These are phyloP conservation scores for Pseudoperonospora humuli DNA, from an alignment of 352 stramenopile species.

Conservation along the genomic window DNA sequence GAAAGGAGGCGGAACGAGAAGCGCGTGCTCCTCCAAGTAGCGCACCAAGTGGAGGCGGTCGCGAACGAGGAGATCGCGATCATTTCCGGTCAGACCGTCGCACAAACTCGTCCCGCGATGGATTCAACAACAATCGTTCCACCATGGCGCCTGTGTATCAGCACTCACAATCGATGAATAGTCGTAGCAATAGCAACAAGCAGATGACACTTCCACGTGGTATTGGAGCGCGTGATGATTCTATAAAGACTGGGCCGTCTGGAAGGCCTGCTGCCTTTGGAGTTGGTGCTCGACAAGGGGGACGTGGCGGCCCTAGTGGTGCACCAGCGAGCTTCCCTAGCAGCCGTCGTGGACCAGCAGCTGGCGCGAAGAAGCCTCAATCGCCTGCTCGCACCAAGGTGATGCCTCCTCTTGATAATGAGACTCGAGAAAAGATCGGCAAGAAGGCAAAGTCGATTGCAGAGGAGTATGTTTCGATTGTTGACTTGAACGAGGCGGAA, in stretches of 20 bases:
- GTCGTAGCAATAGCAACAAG: constrained; percentile 27
- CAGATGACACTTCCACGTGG: constrained; percentile 40
- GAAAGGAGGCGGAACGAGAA: constrained; percentile 89
- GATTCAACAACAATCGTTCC: constrained; percentile 33
- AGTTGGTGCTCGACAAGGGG: constrained; percentile 10
- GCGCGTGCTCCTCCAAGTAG: constrained; percentile 52
- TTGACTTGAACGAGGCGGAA: constrained; percentile 62
- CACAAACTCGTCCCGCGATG: constrained; percentile 54
- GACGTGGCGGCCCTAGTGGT: constrained; percentile 18
- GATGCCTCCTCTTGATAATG: constrained; percentile 44
- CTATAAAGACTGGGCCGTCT: constrained; percentile 48
- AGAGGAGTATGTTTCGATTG: constrained; percentile 72
- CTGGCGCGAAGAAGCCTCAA: constrained; percentile 26
- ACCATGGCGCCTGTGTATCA: constrained; percentile 55
- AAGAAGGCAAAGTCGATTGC: constrained; percentile 76
- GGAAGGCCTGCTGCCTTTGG: constrained; percentile 47
- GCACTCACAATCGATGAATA: constrained; percentile 45
- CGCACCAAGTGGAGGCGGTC: constrained; percentile 30
- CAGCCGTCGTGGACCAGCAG: constrained; percentile 11
- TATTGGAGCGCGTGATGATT: constrained; percentile 48
- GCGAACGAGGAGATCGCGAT: constrained; percentile 27
- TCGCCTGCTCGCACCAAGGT: constrained; percentile 21
- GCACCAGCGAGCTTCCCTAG: constrained; percentile 27
- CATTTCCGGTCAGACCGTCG: constrained; percentile 37
- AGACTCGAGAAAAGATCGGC: constrained; percentile 50